Conservation (phyloP, 2,329 filamentous ascomycete species). For the Colletotrichum tropicale region DNA sequence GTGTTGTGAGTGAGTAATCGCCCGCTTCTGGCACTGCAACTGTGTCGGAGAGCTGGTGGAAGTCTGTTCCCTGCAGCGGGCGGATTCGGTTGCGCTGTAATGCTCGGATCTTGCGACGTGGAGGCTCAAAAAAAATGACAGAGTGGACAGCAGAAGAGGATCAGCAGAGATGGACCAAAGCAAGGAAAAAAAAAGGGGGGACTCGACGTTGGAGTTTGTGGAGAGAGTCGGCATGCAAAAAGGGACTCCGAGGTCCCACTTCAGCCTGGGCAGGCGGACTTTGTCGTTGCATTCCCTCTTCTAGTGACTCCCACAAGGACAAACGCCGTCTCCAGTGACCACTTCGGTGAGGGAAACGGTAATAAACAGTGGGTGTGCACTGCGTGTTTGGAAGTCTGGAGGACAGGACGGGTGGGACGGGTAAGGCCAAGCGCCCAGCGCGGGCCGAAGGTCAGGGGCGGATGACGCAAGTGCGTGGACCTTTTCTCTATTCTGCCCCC, state of each 20-base stretch:
- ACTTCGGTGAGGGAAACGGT: background rate
- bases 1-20: background rate
- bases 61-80: background rate
- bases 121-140: background rate
- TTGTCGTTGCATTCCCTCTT: background rate
- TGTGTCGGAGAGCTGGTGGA: background rate
- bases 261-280: background rate
- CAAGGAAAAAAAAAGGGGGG: background rate
- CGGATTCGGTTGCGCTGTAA: background rate
- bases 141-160: background rate
- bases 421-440: constrained; percentile 17
- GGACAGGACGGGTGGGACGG: background rate
- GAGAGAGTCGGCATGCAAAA: background rate
- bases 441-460: constrained; percentile 14
- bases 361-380: background rate
- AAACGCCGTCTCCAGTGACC: background rate
- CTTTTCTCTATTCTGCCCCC: background rate
- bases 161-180: background rate
- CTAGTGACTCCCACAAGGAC: background rate
- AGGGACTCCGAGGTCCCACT: background rate
- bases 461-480: constrained; percentile 21
- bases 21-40: background rate
- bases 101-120: background rate
- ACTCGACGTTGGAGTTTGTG: background rate
- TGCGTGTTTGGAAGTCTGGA: background rate